phyloP scores from a whole-genome alignment of 1,284 basidiomycete species.

The Vanrija sp. region DNA sequence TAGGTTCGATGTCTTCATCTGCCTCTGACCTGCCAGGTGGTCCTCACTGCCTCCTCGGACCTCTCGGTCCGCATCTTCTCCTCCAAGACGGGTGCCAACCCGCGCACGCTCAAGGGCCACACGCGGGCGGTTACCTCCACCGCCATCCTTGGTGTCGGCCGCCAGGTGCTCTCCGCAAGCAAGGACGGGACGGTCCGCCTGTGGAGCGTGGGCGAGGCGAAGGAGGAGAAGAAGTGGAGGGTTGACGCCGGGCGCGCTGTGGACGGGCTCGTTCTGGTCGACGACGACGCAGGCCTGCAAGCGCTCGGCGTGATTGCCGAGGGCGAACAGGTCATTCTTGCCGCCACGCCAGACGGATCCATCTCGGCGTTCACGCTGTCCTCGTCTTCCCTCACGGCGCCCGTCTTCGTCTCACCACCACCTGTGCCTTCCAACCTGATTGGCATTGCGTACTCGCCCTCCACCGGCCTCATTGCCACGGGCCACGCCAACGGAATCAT shows the following conservation, averaged over 20 bases:
- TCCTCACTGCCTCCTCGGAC: constrained; percentile 49
- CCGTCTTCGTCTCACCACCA: constrained; percentile 35
- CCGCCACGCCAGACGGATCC: constrained; percentile 57
- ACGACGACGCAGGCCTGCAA: constrained; percentile 26
- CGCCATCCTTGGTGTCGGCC: constrained; percentile 61
- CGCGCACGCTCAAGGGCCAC: constrained; percentile 64
- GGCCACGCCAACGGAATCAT: constrained; percentile 63
- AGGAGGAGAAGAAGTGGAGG: constrained; percentile 51
- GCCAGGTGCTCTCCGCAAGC: constrained; percentile 58
- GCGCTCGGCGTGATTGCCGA: constrained; percentile 20
- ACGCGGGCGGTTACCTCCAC: constrained; percentile 56
- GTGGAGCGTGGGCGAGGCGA: constrained; percentile 66
- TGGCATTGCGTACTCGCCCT: constrained; percentile 55
- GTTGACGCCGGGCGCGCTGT: constrained; percentile 29
- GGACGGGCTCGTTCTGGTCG: constrained; percentile 28
- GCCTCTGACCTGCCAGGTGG: constrained; percentile 37
- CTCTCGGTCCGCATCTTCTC: constrained; percentile 49
- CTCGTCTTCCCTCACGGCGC: constrained; percentile 34
- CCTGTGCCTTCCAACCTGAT: constrained; percentile 50
- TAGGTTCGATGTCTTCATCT: constrained; percentile 6
- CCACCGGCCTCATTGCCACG: constrained; percentile 56
- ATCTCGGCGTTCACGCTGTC: constrained; percentile 55
- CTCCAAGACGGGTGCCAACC: constrained; percentile 45
- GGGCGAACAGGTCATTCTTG: constrained; percentile 45
- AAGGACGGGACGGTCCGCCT: constrained; percentile 66